Base-by-base conservation (phyloP, 176 grass and related monocot species). In the Aechmea fasciata region DNA sequence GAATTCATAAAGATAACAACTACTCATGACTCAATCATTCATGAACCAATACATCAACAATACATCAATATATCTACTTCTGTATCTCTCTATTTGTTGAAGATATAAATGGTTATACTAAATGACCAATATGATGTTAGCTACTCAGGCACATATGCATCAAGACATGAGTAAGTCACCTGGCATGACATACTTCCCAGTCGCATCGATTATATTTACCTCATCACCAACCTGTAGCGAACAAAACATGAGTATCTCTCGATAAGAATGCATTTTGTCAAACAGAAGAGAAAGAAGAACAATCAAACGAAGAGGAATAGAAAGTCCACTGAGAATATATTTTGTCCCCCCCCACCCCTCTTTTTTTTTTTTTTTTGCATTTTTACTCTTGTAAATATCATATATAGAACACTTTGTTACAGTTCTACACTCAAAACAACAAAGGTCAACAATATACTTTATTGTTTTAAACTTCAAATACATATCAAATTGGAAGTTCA, bases 141-240 rank as follows among this genome's bases (percentile, higher is more conserved):
- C 69, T 51, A 13, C 49, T 26, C 50, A 3, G 7, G 48, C 48
- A 14, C 23, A 63, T 17, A 57, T 69, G 50, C 47, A 76, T 18
- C 71, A 65, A 57, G 17, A 23, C 13, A 11, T 48, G 23, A 47
- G 50, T 17, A 57, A 69, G 49, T 87, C 49, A 91, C 93, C 89
- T 93, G 94, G 89, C 94, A 97, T 90, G 74, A 93, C 94, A 67
- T 90, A 97, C 68, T 93, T 97, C 66, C 94, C 89, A 64, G 89
- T 92, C 54, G 94, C 94, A 69, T 97, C 94, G 25, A 93, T 90
- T 86, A 97, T 83, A 67, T 78, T 75, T 61, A 90, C 83, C 71
- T 90, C 82, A 67, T 83, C 82, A 83, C 65, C 77, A 69, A 93
- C 83, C 93, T 97, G 67, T 2, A 79, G 50, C 79, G 79, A 15